These are phyloP conservation scores for Exophiala aquamarina DNA, from an alignment of 2,329 filamentous ascomycete species.

Conservation along the genomic window DNA sequence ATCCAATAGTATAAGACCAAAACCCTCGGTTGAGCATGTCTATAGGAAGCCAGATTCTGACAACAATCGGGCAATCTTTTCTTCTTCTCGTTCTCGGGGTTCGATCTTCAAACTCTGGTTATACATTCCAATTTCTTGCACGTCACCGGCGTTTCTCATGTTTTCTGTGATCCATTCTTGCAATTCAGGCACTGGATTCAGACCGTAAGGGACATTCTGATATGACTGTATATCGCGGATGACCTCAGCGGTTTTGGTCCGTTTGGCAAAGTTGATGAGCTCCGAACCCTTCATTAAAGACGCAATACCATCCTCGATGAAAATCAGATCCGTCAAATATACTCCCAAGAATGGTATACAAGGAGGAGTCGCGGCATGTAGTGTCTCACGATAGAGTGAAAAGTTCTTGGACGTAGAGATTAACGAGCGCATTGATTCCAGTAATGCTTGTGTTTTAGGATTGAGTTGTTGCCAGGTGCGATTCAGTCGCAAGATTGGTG, in stretches of 20 bases:
- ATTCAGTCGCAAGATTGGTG: conserved; percentile 89
- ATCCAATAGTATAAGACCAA: not conserved
- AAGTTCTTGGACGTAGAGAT: conserved; percentile 99
- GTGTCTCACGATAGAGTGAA: conserved; percentile 87
- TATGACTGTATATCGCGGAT: conserved; percentile 99
- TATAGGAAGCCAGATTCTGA: conserved; percentile 51
- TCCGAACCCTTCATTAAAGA: conserved; percentile 95
- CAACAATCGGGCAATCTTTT: conserved; percentile 87
- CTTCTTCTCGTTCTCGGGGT: conserved; percentile 93
- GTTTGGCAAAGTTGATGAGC: conserved; percentile 97
- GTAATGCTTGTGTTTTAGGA: conserved; percentile 71
- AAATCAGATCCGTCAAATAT: conserved; percentile 94
- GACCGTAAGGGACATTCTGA: conserved; percentile 92
- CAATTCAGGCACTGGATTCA: conserved; percentile 85
- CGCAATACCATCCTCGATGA: conserved; percentile 97
- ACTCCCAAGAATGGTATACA: conserved; percentile 99
- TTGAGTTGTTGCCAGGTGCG: conserved; percentile 94
- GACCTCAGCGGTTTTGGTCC: conserved; percentile 95
- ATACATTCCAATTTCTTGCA: conserved; percentile 87
- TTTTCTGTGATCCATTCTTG: conserved; percentile 97
- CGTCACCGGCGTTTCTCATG: conserved; percentile 91
- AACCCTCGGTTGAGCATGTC: conserved; percentile 1
- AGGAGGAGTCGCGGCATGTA: conserved; percentile 90
- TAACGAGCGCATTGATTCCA: conserved; percentile 88
- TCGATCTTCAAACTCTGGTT: conserved; percentile 93